A percentile compares a stretch with the other conserved stretches of the same genome.
These are phyloP conservation scores for rapeseed (Brassica napus) DNA, from an alignment of 345 rosid species.

Conservation along the genomic window Da-Ae NC_063452.1:16595501-16596000, in stretches of 20 bases:
- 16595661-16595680: background rate
- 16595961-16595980: background rate
- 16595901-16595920: background rate
- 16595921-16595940: background rate
- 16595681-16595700: no score
- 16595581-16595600: background rate
- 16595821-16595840: background rate
- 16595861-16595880: background rate
- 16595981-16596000: background rate
- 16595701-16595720: no score
- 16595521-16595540: background rate
- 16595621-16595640: background rate
- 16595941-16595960: background rate
- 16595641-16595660: background rate
- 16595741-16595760: background rate
- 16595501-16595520: background rate
- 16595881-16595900: background rate
- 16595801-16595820: background rate
- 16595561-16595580: background rate
- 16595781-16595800: background rate
- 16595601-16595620: background rate
- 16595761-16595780: background rate
- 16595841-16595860: background rate
- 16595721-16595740: background rate
- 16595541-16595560: background rate